These are phyloP conservation scores for Penicillium ucsense DNA, from an alignment of 495 filamentous ascomycete genomes.

Conservation along the genomic window DNA sequence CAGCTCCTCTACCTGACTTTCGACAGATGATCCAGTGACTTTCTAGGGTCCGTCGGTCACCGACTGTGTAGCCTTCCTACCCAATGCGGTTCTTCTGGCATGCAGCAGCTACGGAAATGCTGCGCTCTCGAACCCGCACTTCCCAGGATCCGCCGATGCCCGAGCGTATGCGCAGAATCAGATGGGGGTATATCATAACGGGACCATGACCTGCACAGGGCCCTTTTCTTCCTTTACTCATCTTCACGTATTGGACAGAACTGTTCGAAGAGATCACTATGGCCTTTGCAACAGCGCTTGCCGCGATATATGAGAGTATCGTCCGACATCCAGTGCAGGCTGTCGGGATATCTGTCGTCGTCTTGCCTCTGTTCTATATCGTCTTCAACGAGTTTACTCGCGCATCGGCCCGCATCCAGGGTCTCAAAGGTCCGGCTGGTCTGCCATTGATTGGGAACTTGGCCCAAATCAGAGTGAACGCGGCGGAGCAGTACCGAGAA, in stretches of 20 bases:
- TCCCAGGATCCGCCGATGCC: no score
- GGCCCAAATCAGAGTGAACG: slow-evolving; percentile 48
- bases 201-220: no score
- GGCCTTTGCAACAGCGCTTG: slow-evolving; percentile 22
- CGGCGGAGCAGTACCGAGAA: slow-evolving; percentile 48
- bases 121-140: background rate
- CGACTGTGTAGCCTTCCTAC: no score
- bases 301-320: slow-evolving; percentile 13
- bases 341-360: slow-evolving; percentile 13
- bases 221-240: no score
- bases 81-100: no score
- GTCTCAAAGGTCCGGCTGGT: slow-evolving; percentile 45
- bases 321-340: slow-evolving; percentile 20
- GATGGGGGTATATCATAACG: no score
- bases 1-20: no score
- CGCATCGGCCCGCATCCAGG: slow-evolving; percentile 35
- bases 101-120: background rate
- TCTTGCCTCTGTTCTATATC: slow-evolving; percentile 35
- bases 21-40: no score
- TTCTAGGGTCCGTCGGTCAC: no score
- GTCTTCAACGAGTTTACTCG: slow-evolving; percentile 45
- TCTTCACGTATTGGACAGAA: no score
- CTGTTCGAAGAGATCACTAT: slow-evolving; percentile 7
- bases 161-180: no score
- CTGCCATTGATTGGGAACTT: slow-evolving; percentile 55